Evolutionary conservation across 2,329 filamentous ascomycete genomes (phyloP).

Genomic region (Pseudocercospora musae): DNA sequence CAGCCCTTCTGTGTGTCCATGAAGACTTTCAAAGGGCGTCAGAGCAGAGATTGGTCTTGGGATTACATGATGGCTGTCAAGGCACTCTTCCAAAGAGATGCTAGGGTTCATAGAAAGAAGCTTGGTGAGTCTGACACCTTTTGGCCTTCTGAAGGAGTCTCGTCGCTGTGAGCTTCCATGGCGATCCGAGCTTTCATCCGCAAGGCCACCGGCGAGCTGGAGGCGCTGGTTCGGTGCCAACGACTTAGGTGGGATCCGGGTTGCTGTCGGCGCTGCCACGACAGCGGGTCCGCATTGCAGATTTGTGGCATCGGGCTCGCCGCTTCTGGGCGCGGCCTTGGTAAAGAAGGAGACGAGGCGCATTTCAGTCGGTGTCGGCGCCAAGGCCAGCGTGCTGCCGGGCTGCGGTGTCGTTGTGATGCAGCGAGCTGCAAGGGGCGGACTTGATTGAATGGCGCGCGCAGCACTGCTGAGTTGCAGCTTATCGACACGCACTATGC

Average conservation of each 20-base stretch:
- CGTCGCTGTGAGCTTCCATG: neutral
- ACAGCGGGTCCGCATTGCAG: neutral
- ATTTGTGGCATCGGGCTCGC: neutral
- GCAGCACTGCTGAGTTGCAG: neutral
- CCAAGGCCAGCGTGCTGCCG: neutral
- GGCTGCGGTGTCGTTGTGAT: neutral
- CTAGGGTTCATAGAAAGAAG: neutral
- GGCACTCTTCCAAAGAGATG: neutral
- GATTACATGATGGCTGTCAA: neutral
- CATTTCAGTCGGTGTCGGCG: neutral
- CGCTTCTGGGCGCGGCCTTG: neutral
- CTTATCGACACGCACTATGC: neutral
- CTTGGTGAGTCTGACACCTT: neutral
- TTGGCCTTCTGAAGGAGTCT: neutral
- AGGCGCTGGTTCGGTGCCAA: neutral
- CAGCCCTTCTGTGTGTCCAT: neutral
- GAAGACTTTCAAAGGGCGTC: neutral
- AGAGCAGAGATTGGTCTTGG: neutral
- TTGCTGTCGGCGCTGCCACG: neutral
- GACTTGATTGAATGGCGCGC: neutral
- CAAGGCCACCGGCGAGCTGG: neutral
- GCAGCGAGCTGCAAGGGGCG: neutral
- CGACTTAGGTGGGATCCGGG: neutral
- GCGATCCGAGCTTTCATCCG: neutral
- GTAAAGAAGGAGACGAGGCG: neutral